Percentiles rank a stretch among this genome's conserved stretches.
Conservation (phyloP, 768 basidiomycete genomes). For the Mycena galericulata region DNA sequence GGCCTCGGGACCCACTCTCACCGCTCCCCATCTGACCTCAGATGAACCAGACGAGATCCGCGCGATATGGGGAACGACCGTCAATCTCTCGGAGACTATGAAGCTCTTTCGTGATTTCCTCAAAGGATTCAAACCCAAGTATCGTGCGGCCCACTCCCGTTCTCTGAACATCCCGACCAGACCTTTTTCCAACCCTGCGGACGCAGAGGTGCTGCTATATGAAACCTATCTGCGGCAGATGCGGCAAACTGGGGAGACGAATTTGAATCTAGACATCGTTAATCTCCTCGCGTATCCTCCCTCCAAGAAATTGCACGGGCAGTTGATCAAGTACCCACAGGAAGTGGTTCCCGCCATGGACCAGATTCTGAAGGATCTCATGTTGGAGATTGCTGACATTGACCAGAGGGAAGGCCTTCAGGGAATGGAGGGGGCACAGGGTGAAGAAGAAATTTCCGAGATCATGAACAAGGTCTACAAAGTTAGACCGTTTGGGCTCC, state of each 20-base stretch:
- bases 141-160: conserved; percentile 79
- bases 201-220: conserved; percentile 79
- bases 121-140: conserved; percentile 93
- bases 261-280: conserved; percentile 89
- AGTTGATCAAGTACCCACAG: conserved; percentile 94
- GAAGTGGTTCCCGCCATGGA: conserved; percentile 98
- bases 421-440: conserved; percentile 81
- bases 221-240: conserved; percentile 86
- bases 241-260: conserved; percentile 92
- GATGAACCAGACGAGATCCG: conserved; percentile 88
- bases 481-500: conserved; percentile 90
- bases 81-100: conserved; percentile 93
- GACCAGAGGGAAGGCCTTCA: conserved; percentile 79
- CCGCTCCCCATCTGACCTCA: conserved; percentile 69
- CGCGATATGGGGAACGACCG: conserved; percentile 98
- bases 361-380: conserved; percentile 92
- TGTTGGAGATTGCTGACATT: conserved; percentile 88
- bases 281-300: conserved; percentile 91
- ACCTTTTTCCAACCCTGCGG: conserved; percentile 67
- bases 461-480: conserved; percentile 92
- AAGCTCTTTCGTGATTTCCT: conserved; percentile 90
- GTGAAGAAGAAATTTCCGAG: conserved; percentile 89
- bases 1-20: conserved; percentile 55
- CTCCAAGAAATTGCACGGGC: conserved; percentile 83
- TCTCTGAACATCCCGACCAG: conserved; percentile 66